A percentile compares a stretch with the other conserved stretches of the same genome.
Conservation (phyloP, 2,329 filamentous ascomycete species). For the Chaetomiaceae sp. region DNA sequence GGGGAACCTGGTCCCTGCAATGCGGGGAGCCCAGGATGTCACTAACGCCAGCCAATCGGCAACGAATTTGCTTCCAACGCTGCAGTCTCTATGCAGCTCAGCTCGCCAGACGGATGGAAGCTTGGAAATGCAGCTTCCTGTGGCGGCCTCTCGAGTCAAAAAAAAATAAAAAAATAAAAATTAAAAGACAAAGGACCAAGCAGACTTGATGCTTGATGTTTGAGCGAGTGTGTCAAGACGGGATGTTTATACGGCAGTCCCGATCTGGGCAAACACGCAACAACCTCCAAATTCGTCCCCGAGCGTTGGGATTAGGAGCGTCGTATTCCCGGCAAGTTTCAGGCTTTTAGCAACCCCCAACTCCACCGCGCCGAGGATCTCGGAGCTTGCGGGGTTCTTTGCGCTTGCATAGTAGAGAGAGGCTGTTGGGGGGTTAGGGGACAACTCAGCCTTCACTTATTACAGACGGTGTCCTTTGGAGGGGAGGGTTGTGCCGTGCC, state of each 20-base stretch:
- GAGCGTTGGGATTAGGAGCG: too few species aligned
- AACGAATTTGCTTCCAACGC: neutral
- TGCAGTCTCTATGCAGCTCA: neutral
- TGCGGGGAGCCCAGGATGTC: slow-evolving; percentile 10
- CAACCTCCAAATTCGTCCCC: neutral
- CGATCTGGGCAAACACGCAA: too few species aligned
- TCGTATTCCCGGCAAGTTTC: neutral
- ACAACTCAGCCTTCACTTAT: neutral
- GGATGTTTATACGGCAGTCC: too few species aligned
- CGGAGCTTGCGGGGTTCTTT: slow-evolving; percentile 10
- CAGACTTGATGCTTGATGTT: too few species aligned
- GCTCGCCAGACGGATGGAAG: neutral
- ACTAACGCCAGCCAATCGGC: slow-evolving; percentile 3
- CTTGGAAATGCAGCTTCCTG: neutral
- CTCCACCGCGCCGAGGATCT: neutral
- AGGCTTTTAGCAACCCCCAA: neutral
- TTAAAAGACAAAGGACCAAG: neutral
- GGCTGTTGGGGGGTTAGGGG: neutral
- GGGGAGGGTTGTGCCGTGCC: too few species aligned
- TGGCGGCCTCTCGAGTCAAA: neutral
- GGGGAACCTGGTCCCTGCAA: slow-evolving; percentile 16
- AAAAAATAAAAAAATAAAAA: neutral
- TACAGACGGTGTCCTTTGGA: neutral
- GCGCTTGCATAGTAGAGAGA: too few species aligned
- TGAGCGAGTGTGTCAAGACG: too few species aligned